Evolutionary conservation across 768 basidiomycete genomes (phyloP).

Genomic region (Auriculariales sp.): DNA sequence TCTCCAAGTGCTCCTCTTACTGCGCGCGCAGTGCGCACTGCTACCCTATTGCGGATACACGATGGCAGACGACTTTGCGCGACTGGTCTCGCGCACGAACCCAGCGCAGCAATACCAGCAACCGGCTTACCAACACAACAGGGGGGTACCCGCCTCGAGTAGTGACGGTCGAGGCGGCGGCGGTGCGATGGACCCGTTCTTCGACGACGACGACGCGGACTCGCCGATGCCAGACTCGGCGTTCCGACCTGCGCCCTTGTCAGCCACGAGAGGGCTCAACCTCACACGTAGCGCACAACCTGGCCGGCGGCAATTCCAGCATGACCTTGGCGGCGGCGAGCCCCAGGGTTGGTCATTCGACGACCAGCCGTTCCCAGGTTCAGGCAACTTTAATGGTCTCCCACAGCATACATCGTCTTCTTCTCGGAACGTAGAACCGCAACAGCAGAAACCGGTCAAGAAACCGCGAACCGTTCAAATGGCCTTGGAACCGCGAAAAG

Average conservation of each 20-base stretch:
- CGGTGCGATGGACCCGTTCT: slow-evolving; percentile 63
- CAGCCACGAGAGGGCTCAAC: background rate
- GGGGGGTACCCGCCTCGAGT: slow-evolving; percentile 42
- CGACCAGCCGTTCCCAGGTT: slow-evolving; percentile 22
- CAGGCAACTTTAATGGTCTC: slow-evolving; percentile 27
- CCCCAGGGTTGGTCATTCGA: slow-evolving; percentile 67
- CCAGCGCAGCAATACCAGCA: slow-evolving; percentile 33
- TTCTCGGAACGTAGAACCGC: slow-evolving; percentile 11
- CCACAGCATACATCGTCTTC: background rate
- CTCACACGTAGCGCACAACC: slow-evolving; percentile 28
- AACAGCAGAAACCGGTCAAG: slow-evolving; percentile 10
- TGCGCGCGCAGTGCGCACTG: too few species aligned
- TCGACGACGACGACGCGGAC: slow-evolving; percentile 47
- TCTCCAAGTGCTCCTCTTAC: too few species aligned
- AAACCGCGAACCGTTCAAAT: slow-evolving; percentile 18
- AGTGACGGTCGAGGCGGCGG: slow-evolving; percentile 12
- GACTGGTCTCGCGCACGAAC: slow-evolving; percentile 58
- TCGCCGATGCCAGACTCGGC: slow-evolving; percentile 38
- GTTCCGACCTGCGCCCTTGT: slow-evolving; percentile 35
- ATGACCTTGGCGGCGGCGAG: slow-evolving; percentile 29
- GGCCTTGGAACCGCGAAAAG: slow-evolving; percentile 71
- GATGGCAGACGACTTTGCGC: slow-evolving; percentile 46
- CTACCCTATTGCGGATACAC: too few species aligned
- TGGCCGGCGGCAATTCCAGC: slow-evolving; percentile 37
- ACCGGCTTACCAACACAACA: slow-evolving; percentile 24